A percentile compares a stretch with the other conserved stretches of the same genome.
phyloP scores from a whole-genome alignment of 768 basidiomycete species.

The Amanita phalloides region DNA sequence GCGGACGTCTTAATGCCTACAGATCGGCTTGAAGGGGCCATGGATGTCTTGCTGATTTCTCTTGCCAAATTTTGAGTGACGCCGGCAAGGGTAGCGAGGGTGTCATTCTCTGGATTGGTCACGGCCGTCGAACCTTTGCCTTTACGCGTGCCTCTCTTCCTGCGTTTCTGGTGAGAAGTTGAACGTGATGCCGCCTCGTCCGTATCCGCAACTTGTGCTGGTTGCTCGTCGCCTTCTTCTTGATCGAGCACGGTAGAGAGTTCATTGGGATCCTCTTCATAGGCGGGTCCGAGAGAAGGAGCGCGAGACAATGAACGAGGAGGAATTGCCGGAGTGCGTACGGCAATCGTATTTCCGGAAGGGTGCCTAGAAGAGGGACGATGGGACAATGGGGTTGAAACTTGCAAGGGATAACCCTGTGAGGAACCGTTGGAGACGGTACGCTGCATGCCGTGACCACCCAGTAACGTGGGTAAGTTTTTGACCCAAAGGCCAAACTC shows the following conservation, averaged over 20 bases:
- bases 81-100: conserved; percentile 59
- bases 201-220: conserved; percentile 16
- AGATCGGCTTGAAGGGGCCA: conserved; percentile 26
- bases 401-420: conserved; percentile 52
- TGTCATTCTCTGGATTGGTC: conserved; percentile 34
- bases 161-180: conserved; percentile 65
- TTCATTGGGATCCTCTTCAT: conserved; percentile 32
- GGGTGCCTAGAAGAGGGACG: conserved; percentile 63
- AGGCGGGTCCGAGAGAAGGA: conserved; percentile 46
- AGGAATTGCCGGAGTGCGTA: conserved; percentile 41
- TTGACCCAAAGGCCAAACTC: conserved; percentile 85
- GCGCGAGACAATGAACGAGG: conserved; percentile 53
- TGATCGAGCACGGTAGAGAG: conserved; percentile 47
- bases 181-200: conserved; percentile 37
- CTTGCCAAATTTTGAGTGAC: conserved; percentile 78
- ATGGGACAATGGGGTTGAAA: conserved; percentile 54
- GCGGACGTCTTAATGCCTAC: conserved; percentile 18
- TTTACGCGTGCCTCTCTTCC: conserved; percentile 80
- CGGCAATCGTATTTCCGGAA: conserved; percentile 31
- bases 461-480: conserved; percentile 67
- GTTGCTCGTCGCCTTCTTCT: conserved; percentile 24
- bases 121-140: conserved; percentile 49
- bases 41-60: conserved; percentile 66
- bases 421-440: conserved; percentile 51
- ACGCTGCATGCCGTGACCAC: conserved; percentile 44